These are phyloP conservation scores for Termitomyces sp. DNA, from an alignment of 768 basidiomycete species.

Conservation along the genomic window DNA sequence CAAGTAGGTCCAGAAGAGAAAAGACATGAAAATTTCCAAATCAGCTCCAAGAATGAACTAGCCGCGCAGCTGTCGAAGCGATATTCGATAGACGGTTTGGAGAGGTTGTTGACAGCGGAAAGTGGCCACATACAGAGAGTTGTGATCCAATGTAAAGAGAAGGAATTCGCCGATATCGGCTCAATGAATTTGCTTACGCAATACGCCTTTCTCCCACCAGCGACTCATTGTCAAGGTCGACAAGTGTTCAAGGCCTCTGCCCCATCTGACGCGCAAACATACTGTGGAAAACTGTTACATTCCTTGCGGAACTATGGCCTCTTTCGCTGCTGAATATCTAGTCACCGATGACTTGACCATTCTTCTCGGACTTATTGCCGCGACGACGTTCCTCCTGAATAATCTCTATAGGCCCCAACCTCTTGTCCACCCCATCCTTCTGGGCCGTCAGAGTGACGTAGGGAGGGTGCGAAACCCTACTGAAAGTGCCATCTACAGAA, in stretches of 20 bases:
- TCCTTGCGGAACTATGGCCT: constrained; percentile 4
- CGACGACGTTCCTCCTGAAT: constrained; percentile 72
- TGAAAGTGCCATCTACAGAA: constrained; percentile 87
- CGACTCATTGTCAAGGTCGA: neutral
- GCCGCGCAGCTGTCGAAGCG: neutral
- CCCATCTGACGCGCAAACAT: too few species aligned
- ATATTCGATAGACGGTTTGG: neutral
- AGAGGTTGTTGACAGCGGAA: neutral
- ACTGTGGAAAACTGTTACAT: too few species aligned
- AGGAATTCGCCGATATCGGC: neutral
- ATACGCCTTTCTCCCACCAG: constrained; percentile 7
- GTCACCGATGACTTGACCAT: constrained; percentile 80
- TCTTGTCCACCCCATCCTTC: constrained; percentile 89
- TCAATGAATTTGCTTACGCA: constrained; percentile 11
- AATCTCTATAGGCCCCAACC: constrained; percentile 80
- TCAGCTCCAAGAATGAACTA: neutral
- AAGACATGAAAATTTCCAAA: neutral
- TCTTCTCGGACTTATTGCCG: constrained; percentile 69
- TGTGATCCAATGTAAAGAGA: too few species aligned
- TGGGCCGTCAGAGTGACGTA: constrained; percentile 90
- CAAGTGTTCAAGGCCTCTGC: neutral
- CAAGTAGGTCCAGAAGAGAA: neutral
- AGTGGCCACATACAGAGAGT: neutral
- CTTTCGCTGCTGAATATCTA: constrained; percentile 52
- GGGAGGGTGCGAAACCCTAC: constrained; percentile 74